Evolutionary conservation across 306 rosid species (phyloP), one percentile per base, ranked within the genome.

Genomic region (Prinsepia uniflora): DNA sequence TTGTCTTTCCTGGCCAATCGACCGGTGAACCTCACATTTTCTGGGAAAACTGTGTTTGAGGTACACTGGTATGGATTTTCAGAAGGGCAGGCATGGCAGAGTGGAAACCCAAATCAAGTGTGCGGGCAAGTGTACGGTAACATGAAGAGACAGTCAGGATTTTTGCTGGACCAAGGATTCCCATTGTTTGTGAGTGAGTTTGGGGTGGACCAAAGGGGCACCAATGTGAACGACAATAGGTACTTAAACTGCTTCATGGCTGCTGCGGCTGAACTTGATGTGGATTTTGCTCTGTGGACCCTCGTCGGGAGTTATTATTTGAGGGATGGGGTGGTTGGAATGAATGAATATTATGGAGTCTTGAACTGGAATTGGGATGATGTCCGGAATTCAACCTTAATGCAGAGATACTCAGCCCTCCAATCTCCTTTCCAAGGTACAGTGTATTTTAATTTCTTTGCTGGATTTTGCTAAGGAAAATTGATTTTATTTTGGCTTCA

Each of bases 101-200:
- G 73, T 2, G 89, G 95, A 5, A 90, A 94, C 77, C 85, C 92
- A 13, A 90, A 94, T 70, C 85, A 94, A 67, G 97, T 90, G 19
- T 94, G 98, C 49, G 95, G 95, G n/a, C 84, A 68, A 71, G 91
- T 87, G 36, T 19, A 61, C 12, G 52, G 53, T n/a, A 83, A 86
- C 49, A 6, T 89, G 68, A 86, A 62, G 89, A 80, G 78, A 69
- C 56, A 9, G 46, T 80, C 96, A 3, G 90, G 87, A 1, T 91
- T 68, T 71, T 71, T 94, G 72, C 72, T 94, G 45, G 84, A 86
- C 10, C 83, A 81, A 64, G 97, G 92, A 6, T 83, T 81, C 76
- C 98, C 98, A n/a, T 72, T 94, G 85, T 73, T 94, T 71, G 60
- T 91, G 70, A 90, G 92, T 65, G 98, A 94, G 80, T 94, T 84